phyloP scores from a whole-genome alignment of 176 grass and related monocot genomes.

The Urochloa ruziziensis region DNA sequence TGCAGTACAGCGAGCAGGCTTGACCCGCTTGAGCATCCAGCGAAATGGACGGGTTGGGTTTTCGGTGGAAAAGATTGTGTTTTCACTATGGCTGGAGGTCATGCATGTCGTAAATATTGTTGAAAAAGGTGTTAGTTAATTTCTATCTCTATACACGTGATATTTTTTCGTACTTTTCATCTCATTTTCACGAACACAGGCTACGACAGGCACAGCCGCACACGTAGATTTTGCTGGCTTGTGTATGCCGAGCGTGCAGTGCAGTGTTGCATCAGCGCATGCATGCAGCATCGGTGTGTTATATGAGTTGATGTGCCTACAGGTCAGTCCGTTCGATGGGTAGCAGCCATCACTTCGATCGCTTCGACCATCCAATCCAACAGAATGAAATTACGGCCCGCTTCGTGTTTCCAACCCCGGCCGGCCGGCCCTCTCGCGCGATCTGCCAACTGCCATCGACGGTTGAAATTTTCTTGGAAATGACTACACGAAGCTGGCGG shows the following conservation, averaged over 20 bases:
- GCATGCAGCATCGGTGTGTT: neutral
- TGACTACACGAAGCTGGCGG: neutral
- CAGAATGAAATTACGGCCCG: neutral
- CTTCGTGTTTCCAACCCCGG: neutral
- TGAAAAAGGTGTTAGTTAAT: too few species aligned
- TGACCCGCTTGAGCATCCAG: neutral
- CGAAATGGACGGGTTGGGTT: neutral
- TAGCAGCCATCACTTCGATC: neutral
- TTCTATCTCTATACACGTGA: too few species aligned
- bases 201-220: neutral
- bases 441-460: neutral
- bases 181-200: too few species aligned
- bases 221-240: neutral
- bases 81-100: neutral
- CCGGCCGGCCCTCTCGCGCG: too few species aligned
- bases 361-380: neutral
- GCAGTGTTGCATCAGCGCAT: neutral
- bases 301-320: neutral
- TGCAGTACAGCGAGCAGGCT: conserved; percentile 22
- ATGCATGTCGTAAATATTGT: conserved; percentile 1
- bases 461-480: neutral
- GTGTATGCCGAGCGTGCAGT: neutral
- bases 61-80: neutral
- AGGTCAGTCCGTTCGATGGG: neutral
- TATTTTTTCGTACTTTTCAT: too few species aligned